Evolutionary conservation across 169 alveolate species (phyloP).

Genomic region (Babesia divergens): DNA sequence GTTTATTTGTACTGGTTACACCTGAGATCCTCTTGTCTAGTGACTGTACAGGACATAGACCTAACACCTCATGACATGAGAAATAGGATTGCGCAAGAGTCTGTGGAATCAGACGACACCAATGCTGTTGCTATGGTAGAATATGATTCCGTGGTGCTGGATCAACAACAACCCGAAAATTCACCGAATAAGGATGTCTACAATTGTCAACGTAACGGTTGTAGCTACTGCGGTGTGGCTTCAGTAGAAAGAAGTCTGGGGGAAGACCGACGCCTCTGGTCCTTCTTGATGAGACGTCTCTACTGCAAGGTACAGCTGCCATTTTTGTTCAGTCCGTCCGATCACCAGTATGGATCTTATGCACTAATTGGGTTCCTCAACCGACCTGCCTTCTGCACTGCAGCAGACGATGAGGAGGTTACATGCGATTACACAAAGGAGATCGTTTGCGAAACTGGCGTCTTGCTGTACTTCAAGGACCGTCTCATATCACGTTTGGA

Average conservation of each 20-base stretch:
- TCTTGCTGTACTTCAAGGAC: conserved; percentile 81
- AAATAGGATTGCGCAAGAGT: background rate
- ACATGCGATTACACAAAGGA: conserved; percentile 27
- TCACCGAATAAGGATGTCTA: conserved; percentile 38
- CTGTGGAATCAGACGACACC: background rate
- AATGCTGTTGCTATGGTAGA: background rate
- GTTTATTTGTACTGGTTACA: conserved; percentile 86
- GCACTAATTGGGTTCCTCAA: conserved; percentile 84
- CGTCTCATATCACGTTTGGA: conserved; percentile 83
- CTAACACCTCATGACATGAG: conserved; percentile 71
- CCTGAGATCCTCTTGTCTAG: conserved; percentile 77
- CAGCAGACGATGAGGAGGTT: conserved; percentile 11
- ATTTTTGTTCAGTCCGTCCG: conserved; percentile 81
- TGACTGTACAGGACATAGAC: conserved; percentile 81
- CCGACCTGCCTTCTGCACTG: conserved; percentile 52
- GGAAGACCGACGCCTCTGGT: conserved; percentile 56
- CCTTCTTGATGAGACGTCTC: conserved; percentile 64
- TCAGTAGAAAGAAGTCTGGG: conserved; percentile 44
- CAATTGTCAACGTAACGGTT: conserved; percentile 58
- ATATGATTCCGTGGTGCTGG: conserved; percentile 9
- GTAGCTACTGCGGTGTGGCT: conserved; percentile 59
- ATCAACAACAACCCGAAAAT: background rate
- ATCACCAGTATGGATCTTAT: conserved; percentile 77
- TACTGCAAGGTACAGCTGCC: conserved; percentile 75
- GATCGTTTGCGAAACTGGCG: conserved; percentile 84